phyloP scores from a whole-genome alignment of 1,284 basidiomycete species.

The Rhodotorula sp. region DNA sequence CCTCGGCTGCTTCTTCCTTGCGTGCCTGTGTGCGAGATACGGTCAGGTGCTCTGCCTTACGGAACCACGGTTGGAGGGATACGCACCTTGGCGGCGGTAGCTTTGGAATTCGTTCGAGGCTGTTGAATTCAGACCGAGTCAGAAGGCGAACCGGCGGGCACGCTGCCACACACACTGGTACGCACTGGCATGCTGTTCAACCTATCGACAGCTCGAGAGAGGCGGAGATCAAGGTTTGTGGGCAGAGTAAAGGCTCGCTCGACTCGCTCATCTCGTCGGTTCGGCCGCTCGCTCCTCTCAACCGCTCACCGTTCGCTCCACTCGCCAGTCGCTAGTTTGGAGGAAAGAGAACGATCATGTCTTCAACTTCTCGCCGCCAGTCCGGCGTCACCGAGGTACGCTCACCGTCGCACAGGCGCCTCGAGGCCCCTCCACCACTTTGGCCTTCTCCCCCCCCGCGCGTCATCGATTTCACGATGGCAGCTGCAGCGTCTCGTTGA shows the following conservation, averaged over 20 bases:
- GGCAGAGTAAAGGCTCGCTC: no score
- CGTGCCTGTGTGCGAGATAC: background rate
- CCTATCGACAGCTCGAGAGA: background rate
- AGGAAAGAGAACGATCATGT: background rate
- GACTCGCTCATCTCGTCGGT: no score
- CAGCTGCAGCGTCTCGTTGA: background rate
- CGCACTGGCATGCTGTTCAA: background rate
- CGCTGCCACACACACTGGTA: background rate
- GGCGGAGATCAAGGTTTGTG: background rate
- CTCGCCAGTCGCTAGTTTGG: background rate
- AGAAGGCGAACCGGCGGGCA: background rate
- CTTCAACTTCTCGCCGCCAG: conserved; percentile 1
- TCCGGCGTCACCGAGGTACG: conserved; percentile 18
- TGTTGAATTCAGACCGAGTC: background rate
- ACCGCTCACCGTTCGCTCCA: no score
- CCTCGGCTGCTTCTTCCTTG: conserved; percentile 20
- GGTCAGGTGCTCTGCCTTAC: background rate
- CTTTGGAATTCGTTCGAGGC: conserved; percentile 15
- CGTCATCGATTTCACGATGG: background rate
- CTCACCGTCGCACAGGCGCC: background rate
- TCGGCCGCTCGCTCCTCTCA: no score
- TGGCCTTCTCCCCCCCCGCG: background rate
- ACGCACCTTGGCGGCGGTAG: background rate
- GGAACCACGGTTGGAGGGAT: no score
- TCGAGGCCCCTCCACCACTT: background rate